These are phyloP conservation scores for Rhizophora mangle DNA, from an alignment of 345 rosid genomes.

Conservation along the genomic window DNA sequence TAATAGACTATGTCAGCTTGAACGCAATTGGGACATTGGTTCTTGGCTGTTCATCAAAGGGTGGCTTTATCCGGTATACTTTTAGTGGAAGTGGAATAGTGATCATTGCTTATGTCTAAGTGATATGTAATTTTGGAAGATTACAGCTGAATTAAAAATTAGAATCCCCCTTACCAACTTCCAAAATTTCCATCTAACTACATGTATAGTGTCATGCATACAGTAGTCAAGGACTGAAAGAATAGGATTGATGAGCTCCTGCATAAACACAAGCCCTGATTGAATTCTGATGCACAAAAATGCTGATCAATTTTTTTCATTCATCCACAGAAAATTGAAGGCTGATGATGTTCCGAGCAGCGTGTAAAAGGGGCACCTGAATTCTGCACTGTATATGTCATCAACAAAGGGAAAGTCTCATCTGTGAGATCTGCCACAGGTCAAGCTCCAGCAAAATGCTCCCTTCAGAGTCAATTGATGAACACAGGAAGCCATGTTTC, in stretches of 20 bases:
- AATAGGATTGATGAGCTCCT: too few species aligned
- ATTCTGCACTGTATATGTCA: slow-evolving; percentile 69
- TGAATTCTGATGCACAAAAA: neutral
- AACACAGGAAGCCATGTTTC: neutral
- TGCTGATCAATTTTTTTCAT: neutral
- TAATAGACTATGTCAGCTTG: slow-evolving; percentile 42
- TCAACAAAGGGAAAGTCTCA: slow-evolving; percentile 62
- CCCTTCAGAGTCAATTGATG: neutral
- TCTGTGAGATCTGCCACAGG: slow-evolving; percentile 52
- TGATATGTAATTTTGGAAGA: neutral
- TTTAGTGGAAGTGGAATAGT: neutral
- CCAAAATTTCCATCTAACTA: too few species aligned
- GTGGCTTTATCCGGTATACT: slow-evolving; percentile 55
- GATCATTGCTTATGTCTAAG: neutral
- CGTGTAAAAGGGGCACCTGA: slow-evolving; percentile 61
- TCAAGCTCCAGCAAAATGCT: slow-evolving; percentile 25
- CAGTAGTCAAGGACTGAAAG: too few species aligned
- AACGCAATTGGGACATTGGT: slow-evolving; percentile 40
- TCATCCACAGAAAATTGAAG: slow-evolving; percentile 51
- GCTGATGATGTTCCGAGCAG: slow-evolving; percentile 49
- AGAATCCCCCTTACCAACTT: neutral
- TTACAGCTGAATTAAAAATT: neutral
- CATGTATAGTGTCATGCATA: too few species aligned
- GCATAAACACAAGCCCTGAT: too few species aligned
- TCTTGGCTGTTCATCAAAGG: slow-evolving; percentile 56